A percentile compares a stretch with the other conserved stretches of the same genome.
These are phyloP conservation scores for Phytophthora meadii DNA, from an alignment of 352 stramenopile genomes.

Conservation along the genomic window DNA sequence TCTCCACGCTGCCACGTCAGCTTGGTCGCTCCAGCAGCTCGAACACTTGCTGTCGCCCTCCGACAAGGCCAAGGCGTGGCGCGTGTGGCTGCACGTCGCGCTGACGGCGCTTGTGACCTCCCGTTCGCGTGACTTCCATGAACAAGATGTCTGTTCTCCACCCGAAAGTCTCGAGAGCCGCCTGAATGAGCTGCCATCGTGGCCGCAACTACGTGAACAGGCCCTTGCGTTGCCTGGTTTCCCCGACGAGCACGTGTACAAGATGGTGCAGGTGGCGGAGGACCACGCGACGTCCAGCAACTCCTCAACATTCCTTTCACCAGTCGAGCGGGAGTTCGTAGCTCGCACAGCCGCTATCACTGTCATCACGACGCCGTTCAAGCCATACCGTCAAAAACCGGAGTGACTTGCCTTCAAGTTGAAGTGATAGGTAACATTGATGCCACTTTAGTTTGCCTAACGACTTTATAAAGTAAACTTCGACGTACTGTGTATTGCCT, in stretches of 20 bases:
- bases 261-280: conserved; percentile 64
- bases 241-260: conserved; percentile 72
- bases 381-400: conserved; percentile 14
- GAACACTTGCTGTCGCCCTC: conserved; percentile 41
- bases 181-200: conserved; percentile 39
- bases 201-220: conserved; percentile 44
- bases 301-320: conserved; percentile 36
- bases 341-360: conserved; percentile 45
- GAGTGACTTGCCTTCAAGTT: conserved; percentile 15
- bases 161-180: conserved; percentile 19
- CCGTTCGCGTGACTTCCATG: conserved; percentile 33
- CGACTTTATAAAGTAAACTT: too few relatives aligned
- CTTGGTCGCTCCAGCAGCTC: conserved; percentile 48
- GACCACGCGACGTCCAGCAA: conserved; percentile 3
- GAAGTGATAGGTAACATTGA: conserved; percentile 3
- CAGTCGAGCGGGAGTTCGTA: conserved; percentile 48
- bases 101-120: conserved; percentile 38
- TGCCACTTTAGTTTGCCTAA: too few relatives aligned
- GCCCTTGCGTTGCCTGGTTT: conserved; percentile 42
- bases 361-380: conserved; percentile 38
- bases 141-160: conserved; percentile 35
- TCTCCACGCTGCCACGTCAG: conserved; percentile 44
- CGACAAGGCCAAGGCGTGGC: conserved; percentile 37
- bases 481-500: too few relatives aligned
- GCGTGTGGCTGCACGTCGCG: conserved; percentile 44